These are phyloP conservation scores for Phytopythium chamaehyphon DNA, from an alignment of 352 stramenopile species.

Conservation along the genomic window DNA sequence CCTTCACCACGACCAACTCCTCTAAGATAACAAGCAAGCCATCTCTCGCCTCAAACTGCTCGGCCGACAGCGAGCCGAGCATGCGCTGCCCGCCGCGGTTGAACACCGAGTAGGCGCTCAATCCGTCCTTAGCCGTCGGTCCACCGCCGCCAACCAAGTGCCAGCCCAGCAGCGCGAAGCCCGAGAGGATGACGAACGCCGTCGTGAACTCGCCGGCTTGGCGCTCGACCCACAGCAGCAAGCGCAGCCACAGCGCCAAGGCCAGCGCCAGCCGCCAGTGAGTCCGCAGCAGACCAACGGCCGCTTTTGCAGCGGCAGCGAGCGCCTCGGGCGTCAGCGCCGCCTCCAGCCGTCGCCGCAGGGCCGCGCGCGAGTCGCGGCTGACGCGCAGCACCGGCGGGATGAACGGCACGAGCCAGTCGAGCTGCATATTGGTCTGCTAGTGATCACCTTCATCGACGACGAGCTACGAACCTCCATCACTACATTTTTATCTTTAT, in stretches of 20 bases:
- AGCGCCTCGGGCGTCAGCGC: slow-evolving; percentile 29
- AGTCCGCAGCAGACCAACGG: slow-evolving; percentile 11
- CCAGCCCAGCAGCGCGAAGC: slow-evolving; percentile 31
- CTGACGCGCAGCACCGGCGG: slow-evolving; percentile 78
- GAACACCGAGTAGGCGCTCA: slow-evolving; percentile 85
- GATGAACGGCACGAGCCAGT: slow-evolving; percentile 82
- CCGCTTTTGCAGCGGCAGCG: slow-evolving; percentile 9
- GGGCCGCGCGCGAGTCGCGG: slow-evolving; percentile 53
- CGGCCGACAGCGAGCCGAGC: slow-evolving; percentile 72
- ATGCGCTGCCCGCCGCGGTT: slow-evolving; percentile 65
- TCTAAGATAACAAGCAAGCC: slow-evolving; percentile 1
- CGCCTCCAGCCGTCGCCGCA: slow-evolving; percentile 27
- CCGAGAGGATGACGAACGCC: slow-evolving; percentile 61
- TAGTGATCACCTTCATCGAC: too few species aligned
- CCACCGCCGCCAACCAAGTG: slow-evolving; percentile 24
- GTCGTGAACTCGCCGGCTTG: slow-evolving; percentile 49
- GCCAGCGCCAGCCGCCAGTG: slow-evolving; percentile 17
- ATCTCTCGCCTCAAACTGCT: slow-evolving; percentile 74
- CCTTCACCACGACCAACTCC: neutral
- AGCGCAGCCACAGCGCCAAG: slow-evolving; percentile 32
- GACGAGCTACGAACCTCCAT: too few species aligned
- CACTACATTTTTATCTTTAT: too few species aligned
- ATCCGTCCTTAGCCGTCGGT: slow-evolving; percentile 8
- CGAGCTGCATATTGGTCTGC: slow-evolving; percentile 24
- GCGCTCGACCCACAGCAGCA: slow-evolving; percentile 41